Percentiles rank a stretch among this genome's conserved stretches.
These are phyloP conservation scores for Gyrodon lividus DNA, from an alignment of 768 basidiomycete genomes.

Conservation along the genomic window DNA sequence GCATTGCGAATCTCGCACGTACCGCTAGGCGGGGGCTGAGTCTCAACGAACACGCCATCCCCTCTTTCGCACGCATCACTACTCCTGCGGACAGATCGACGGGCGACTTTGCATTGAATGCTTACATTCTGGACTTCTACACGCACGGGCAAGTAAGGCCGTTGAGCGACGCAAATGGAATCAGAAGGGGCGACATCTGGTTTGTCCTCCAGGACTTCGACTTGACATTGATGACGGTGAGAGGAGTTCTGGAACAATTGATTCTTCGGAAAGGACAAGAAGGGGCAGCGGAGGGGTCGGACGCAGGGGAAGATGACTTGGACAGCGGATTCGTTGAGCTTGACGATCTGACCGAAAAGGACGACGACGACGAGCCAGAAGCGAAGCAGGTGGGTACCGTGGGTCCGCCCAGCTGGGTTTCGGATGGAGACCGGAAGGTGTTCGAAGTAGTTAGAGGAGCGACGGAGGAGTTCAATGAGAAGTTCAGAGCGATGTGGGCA, in stretches of 20 bases:
- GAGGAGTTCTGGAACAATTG: constrained; percentile 49
- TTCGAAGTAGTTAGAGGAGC: constrained; percentile 47
- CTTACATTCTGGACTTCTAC: constrained; percentile 69
- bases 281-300: constrained; percentile 10
- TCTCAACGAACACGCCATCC: constrained; percentile 59
- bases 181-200: constrained; percentile 65
- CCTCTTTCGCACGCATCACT: constrained; percentile 45
- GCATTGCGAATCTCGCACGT: constrained; percentile 49
- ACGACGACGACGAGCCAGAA: constrained; percentile 21
- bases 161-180: constrained; percentile 52
- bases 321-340: constrained; percentile 35
- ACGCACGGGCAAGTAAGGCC: constrained; percentile 57
- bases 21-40: constrained; percentile 54
- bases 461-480: constrained; percentile 51
- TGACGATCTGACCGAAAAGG: constrained; percentile 30
- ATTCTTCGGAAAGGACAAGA: constrained; percentile 29
- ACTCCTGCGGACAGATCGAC: constrained; percentile 16
- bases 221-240: constrained; percentile 49
- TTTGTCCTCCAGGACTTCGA: constrained; percentile 59
- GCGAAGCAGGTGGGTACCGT: constrained; percentile 6
- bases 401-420: constrained; percentile 38
- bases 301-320: constrained; percentile 19
- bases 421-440: constrained; percentile 52
- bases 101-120: constrained; percentile 47
- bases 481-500: constrained; percentile 67